Evolutionary conservation across 257 asterid genomes (phyloP).

Genomic region (Solanum habrochaites): DNA sequence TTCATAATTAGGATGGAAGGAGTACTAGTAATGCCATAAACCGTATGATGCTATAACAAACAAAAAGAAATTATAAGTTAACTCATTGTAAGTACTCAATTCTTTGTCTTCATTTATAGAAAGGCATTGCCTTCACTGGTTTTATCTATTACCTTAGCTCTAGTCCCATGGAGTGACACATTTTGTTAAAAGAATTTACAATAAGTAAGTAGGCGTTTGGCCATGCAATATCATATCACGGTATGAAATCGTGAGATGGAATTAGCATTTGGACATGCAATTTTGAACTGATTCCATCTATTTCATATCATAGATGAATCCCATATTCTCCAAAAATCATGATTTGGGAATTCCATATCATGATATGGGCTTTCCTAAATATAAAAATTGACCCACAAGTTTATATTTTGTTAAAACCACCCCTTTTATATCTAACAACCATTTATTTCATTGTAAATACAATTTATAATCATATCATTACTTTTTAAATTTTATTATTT

Average conservation of each 20-base stretch:
- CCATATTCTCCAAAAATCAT: neutral
- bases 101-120: neutral
- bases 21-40: neutral
- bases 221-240: too few relatives aligned
- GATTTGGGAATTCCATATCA: neutral
- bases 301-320: too few relatives aligned
- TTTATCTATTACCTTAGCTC: neutral
- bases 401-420: neutral
- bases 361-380: neutral
- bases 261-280: too few relatives aligned
- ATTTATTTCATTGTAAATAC: neutral
- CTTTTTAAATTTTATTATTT: too few relatives aligned
- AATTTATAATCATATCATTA: neutral
- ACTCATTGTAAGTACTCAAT: neutral
- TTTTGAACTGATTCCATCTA: too few relatives aligned
- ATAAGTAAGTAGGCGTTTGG: neutral
- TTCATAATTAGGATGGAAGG: neutral
- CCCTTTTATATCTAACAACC: neutral
- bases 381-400: neutral
- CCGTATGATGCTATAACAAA: neutral
- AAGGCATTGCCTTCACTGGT: neutral
- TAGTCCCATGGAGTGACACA: neutral
- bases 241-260: too few relatives aligned
- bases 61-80: neutral
- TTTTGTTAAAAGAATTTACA: neutral